Percentiles rank a stretch among this genome's conserved stretches.
Evolutionary conservation across 371 early-diverging fungal genomes (phyloP).

Genomic region (Rhizopus stolonifer): DNA sequence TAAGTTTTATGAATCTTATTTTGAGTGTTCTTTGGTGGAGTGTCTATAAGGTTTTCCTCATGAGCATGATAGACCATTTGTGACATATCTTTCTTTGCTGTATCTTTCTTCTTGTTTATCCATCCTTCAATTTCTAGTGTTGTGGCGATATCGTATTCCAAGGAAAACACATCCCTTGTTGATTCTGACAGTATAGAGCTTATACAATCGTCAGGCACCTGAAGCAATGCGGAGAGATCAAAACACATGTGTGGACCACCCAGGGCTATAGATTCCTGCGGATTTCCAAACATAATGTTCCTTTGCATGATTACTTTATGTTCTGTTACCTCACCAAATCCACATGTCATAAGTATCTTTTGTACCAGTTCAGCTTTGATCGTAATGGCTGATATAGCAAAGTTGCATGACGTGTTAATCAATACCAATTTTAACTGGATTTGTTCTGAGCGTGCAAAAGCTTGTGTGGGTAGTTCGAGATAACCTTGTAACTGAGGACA

Average conservation of each 20-base stretch:
- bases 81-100: no score
- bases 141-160: constrained; percentile 4
- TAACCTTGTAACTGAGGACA: background rate
- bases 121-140: constrained; percentile 5
- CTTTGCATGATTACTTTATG: background rate
- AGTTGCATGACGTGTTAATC: background rate
- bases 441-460: constrained; percentile 1
- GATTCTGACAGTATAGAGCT: constrained; percentile 2
- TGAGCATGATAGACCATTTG: background rate
- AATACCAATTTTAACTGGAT: constrained; percentile 7
- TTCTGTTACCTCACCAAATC: constrained; percentile 14
- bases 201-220: constrained; percentile 2
- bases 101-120: background rate
- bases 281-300: constrained; percentile 1
- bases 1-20: no score
- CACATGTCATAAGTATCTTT: constrained; percentile 13
- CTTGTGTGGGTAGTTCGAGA: constrained; percentile 8
- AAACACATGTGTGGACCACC: constrained; percentile 1
- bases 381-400: constrained; percentile 4
- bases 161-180: constrained; percentile 5
- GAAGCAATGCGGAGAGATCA: constrained; percentile 6
- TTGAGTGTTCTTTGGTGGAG: background rate
- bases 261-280: background rate
- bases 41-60: background rate
- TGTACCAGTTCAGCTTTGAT: background rate